Base-by-base conservation (phyloP, 1,284 basidiomycete species). In the Ustilago esculenta region DNA sequence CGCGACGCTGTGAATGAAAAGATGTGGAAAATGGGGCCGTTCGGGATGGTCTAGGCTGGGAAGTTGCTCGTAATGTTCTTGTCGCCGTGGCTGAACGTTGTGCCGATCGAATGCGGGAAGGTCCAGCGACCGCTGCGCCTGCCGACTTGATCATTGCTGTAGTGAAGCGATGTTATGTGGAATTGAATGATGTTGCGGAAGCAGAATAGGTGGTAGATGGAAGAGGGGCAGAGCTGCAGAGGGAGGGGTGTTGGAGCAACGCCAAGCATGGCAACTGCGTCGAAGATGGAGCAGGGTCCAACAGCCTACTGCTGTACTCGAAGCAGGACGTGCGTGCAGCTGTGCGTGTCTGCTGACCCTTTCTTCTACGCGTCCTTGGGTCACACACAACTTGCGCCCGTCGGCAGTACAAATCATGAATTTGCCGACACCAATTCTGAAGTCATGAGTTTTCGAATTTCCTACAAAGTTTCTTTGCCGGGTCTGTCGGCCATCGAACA, bases 51-150 rank as follows among this genome's bases (percentile, higher is more conserved):
- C 42, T 30, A 44, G 42, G 10, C 36, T 12, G 11, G 21, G 43
- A 15, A 15, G 25, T 18, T 30, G 34, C 15, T 27, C 17, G 36
- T 7, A 21, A 20, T 5, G 42, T 32, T 14, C 25, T 42, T 9
- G 43, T 25, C 25, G 54, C 17, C 15, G 15, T 54, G 4, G 50
- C 45, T n/a, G 43, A 20, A 1, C 32, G 30, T 12, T 53, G 33
- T 20, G 32, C 34, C 11, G 56, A 21, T 37, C 55, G 42, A n/a
- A 67, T n/a, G 17, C 64, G 64, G 24, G 64, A 67, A 4, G 64
- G 64, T 44, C 64, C 64, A 20, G 64, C 57, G 52, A 67, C 57
- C 52, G 57, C 56, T 37, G 40, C 57, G 34, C 49, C 44, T 9
- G 41, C 52, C 20, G 57, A 49, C 48, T 48, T 61, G 53, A 67